phyloP scores from a whole-genome alignment of 2,329 filamentous ascomycete genomes.

The Endothia cerciana region DNA sequence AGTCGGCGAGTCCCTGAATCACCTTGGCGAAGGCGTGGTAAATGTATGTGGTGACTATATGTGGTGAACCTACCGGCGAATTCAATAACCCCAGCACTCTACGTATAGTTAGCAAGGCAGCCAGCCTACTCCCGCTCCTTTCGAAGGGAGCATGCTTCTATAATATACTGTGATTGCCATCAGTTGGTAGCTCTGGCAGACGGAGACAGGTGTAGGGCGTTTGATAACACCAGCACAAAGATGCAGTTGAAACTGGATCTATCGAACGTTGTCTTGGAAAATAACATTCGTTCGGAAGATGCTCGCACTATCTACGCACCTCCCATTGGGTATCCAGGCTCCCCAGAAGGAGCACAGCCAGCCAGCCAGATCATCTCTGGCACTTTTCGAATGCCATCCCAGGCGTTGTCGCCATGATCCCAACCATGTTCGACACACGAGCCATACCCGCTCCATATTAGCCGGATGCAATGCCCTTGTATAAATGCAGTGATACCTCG shows the following conservation, averaged over 20 bases:
- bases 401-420: neutral
- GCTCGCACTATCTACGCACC: neutral
- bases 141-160: too few relatives aligned
- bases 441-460: neutral
- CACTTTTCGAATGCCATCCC: neutral
- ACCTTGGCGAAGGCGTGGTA: too few relatives aligned
- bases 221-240: neutral
- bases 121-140: too few relatives aligned
- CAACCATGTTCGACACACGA: neutral
- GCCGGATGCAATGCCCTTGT: neutral
- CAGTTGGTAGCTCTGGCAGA: too few relatives aligned
- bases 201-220: neutral
- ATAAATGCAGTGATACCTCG: slow-evolving; percentile 3
- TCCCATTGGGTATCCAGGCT: neutral
- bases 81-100: too few relatives aligned
- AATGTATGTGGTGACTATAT: too few relatives aligned
- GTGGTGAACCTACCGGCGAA: too few relatives aligned
- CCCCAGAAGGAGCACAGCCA: neutral
- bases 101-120: too few relatives aligned
- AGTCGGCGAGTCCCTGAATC: too few relatives aligned
- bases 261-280: neutral
- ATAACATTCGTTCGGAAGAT: neutral
- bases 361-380: too few relatives aligned
- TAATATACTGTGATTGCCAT: too few relatives aligned
- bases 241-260: neutral